These are phyloP conservation scores for Apiospora marii DNA, from an alignment of 2,329 filamentous ascomycete species.

Conservation along the genomic window DNA sequence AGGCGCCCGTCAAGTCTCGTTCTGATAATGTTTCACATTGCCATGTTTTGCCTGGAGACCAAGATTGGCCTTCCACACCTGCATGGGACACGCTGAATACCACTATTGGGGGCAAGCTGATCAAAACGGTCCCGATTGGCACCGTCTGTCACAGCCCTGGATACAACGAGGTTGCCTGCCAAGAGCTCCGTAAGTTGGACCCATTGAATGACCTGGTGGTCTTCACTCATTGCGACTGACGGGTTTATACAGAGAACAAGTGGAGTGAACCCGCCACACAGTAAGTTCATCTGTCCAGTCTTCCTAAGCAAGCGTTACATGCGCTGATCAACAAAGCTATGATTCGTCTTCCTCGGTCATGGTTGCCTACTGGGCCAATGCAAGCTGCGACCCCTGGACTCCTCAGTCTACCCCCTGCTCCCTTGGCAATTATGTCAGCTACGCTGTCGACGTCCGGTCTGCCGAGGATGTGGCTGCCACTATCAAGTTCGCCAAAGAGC, in stretches of 20 bases:
- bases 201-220: too few species aligned
- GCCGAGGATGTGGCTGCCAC: conserved; percentile 31
- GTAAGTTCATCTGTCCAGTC: too few species aligned
- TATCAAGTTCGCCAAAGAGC: neutral
- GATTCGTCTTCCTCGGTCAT: conserved; percentile 27
- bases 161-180: conserved; percentile 42
- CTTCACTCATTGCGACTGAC: too few species aligned
- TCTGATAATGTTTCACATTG: too few species aligned
- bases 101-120: conserved; percentile 52
- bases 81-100: conserved; percentile 48
- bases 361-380: conserved; percentile 28
- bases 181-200: neutral
- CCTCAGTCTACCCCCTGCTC: too few species aligned
- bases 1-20: too few species aligned
- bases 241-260: too few species aligned
- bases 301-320: too few species aligned
- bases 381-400: conserved; percentile 23
- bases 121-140: conserved; percentile 55
- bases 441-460: conserved; percentile 37
- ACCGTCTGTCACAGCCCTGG: conserved; percentile 51
- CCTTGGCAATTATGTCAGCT: conserved; percentile 29
- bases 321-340: too few species aligned
- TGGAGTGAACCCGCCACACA: too few species aligned
- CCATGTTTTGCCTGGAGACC: neutral
- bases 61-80: neutral